phyloP scores from a whole-genome alignment of 1,139 yeast genomes.

The Lodderomyces jiufengensis region DNA sequence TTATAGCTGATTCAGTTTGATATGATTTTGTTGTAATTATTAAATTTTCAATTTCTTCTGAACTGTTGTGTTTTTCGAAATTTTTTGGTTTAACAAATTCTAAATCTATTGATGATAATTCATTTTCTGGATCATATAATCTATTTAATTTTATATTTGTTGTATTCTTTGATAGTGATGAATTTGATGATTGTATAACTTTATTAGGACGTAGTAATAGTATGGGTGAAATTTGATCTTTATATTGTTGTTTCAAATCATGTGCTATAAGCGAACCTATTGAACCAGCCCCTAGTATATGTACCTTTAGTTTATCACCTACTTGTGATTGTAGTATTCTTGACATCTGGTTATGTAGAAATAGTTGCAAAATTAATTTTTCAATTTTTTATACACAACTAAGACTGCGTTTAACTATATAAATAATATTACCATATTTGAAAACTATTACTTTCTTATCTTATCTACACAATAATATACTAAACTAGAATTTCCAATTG shows the following conservation, averaged over 20 bases:
- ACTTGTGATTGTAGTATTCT: too few relatives aligned
- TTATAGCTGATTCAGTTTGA: conserved; percentile 47
- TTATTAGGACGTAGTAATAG: conserved; percentile 6
- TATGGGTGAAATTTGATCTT: conserved; percentile 6
- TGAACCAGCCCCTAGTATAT: conserved; percentile 44
- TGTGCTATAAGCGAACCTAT: conserved; percentile 40
- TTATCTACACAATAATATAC: too few relatives aligned
- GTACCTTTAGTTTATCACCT: conserved; percentile 14
- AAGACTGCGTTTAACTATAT: too few relatives aligned
- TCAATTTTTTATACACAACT: too few relatives aligned
- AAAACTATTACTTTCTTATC: too few relatives aligned
- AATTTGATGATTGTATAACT: too few relatives aligned
- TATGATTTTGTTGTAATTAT: conserved; percentile 64
- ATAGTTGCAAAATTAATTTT: background rate
- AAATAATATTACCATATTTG: too few relatives aligned
- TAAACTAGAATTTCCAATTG: too few relatives aligned
- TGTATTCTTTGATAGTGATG: background rate
- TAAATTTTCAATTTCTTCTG: conserved; percentile 42
- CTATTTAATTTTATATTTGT: conserved; percentile 28
- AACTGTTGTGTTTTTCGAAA: background rate
- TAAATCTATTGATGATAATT: background rate
- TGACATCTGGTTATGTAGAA: background rate
- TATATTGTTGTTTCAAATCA: conserved; percentile 33
- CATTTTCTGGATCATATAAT: background rate
- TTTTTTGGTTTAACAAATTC: background rate